phyloP scores from a whole-genome alignment of 2,329 filamentous ascomycete genomes.

The Alternaria tenuissima region DNA sequence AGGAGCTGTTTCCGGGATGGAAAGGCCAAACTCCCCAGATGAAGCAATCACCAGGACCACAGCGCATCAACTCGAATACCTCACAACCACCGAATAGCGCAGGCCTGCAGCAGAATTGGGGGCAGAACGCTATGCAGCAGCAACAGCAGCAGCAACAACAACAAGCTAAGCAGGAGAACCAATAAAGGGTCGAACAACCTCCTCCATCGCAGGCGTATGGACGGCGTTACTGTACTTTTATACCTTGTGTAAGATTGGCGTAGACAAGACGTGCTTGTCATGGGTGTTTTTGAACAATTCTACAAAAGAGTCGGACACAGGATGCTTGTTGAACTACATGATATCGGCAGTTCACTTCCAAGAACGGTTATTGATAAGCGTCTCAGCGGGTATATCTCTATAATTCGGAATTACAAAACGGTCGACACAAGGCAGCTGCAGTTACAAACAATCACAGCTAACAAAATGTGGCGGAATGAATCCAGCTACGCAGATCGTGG shows the following conservation, averaged over 20 bases:
- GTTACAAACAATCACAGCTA: not conserved
- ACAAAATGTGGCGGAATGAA: not conserved
- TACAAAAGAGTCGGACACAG: not conserved
- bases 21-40: slow-evolving; percentile 45
- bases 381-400: not conserved
- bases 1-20: slow-evolving; percentile 58
- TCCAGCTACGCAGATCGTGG: not conserved
- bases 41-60: slow-evolving; percentile 48
- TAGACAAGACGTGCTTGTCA: slow-evolving; percentile 2
- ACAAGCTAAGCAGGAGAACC: slow-evolving; percentile 3
- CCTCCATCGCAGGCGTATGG: slow-evolving; percentile 15
- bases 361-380: not conserved
- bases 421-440: not conserved
- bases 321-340: not conserved
- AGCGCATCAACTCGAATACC: slow-evolving; percentile 42
- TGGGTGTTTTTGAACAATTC: not conserved
- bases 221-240: slow-evolving; percentile 14
- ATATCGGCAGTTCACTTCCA: not conserved
- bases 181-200: not conserved
- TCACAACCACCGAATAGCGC: slow-evolving; percentile 45
- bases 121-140: slow-evolving; percentile 34
- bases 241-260: slow-evolving; percentile 3
- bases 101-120: slow-evolving; percentile 42
- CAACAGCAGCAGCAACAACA: slow-evolving; percentile 24
- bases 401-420: not conserved